A percentile compares a stretch with the other conserved stretches of the same genome.
Conservation (phyloP, 768 basidiomycete species). For the Mycena vulgaris region DNA sequence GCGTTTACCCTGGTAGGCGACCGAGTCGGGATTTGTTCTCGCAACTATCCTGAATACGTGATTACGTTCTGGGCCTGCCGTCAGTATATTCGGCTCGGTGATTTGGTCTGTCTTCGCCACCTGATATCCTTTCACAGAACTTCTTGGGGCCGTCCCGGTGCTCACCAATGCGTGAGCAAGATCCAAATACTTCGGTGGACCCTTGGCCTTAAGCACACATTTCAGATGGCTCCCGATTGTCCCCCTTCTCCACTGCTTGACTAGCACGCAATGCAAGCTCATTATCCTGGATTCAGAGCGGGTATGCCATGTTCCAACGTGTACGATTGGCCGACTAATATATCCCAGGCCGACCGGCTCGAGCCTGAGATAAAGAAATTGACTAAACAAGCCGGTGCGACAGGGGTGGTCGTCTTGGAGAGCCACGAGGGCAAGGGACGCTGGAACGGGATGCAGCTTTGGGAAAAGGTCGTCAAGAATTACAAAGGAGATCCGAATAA, state of each 20-base stretch:
- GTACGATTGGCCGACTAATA: too few relatives aligned
- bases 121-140: constrained; percentile 52
- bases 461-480: constrained; percentile 51
- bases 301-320: too few relatives aligned
- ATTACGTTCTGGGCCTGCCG: constrained; percentile 75
- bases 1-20: too few relatives aligned
- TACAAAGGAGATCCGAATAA: constrained; percentile 47
- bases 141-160: constrained; percentile 74
- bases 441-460: constrained; percentile 62
- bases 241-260: constrained; percentile 69
- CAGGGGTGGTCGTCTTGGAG: constrained; percentile 63
- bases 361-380: constrained; percentile 51
- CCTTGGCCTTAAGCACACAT: constrained; percentile 12
- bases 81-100: too few relatives aligned
- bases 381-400: constrained; percentile 47
- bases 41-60: constrained; percentile 74
- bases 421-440: constrained; percentile 50
- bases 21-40: constrained; percentile 73
- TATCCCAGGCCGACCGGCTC: constrained; percentile 62
- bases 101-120: constrained; percentile 17
- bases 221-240: constrained; percentile 68
- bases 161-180: constrained; percentile 74
- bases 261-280: constrained; percentile 67
- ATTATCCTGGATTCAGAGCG: constrained; percentile 73
- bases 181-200: constrained; percentile 28